Base-by-base conservation (phyloP, 106 monocot genomes). In the Apostasia ramifera region DNA sequence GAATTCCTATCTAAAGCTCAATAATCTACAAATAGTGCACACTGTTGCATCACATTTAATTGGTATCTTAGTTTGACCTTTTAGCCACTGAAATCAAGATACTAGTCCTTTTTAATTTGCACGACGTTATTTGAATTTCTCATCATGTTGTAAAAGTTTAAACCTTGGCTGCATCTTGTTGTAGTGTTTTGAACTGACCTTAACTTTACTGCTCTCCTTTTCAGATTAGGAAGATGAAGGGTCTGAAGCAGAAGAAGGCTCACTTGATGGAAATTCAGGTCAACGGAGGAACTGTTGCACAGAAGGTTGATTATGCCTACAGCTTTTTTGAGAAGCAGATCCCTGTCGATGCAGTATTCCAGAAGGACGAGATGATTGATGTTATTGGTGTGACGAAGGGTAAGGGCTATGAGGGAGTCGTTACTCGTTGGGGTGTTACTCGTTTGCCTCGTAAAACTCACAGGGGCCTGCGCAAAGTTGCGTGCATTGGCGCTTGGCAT, bases 401-500 rank as follows among this genome's bases (percentile, higher is more conserved):
- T 0, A 88, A 88, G 78, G 88, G 88, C 0, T 88, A 82, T 52
- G 85, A 85, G 72, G 88, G 88, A 48, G 85, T 88, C 5, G 88
- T 88, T 54, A 88, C 88, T 8, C 78, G 85, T 13, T 88, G 88
- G 88, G 85, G 87, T 13, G 84, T 88, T 6, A 85, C 85, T 5
- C 74, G 85, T 14, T 79, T 89, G 12, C 89, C 89, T 14, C 66
- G 89, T 14, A 89, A 89, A 67, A 89, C 85, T 1, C 89, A 89
- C 14, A 67, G 83, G 3, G 84, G 84, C 3, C 81, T 88, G 7
- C 74, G 88, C 44, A 88, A 88, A 72, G 88, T 88, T 48, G 88
- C 88, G 1, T 88, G 88, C 47, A 88, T 88, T 39, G 88, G 85
- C 58, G 88, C 85, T 1, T 88, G 88, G 88, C 88, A 88, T 63